Evolutionary conservation across 75 land plant species (phyloP), one percentile per base, ranked within the genome.

Genomic region (Azolla pinnata): DNA sequence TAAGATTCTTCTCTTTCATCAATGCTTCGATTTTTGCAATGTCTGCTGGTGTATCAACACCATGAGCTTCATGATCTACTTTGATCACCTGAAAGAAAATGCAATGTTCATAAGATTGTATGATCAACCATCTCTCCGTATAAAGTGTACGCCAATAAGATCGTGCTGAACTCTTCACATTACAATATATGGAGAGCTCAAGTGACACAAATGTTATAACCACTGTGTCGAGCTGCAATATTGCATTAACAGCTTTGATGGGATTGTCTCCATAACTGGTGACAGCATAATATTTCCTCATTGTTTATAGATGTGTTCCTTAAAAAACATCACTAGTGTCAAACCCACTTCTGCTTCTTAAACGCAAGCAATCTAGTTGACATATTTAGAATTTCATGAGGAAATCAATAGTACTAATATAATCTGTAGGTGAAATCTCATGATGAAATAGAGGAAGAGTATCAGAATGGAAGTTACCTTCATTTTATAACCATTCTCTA

Each of bases 401-500:
- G 64, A 29, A 23, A 23, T 60, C 24, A 45, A 48, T 27, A 44
- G 18, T 14, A 59, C 21, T 23, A 16, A 10, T 58, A 3, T 20
- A 9, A 59, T 44, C n/a, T 4, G 12, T 29, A 65, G 17, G 42
- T 10, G 35, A 52, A 44, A 65, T 27, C 0, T 32, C 28, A 46
- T 7, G 66, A 14, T 17, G 29, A 26, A 29, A 33, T 40, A 23
- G 18, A 4, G 16, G 28, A 60, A 1, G 23, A 31, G 7, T 14
- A 44, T n/a, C n/a, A n/a, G n/a, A n/a, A n/a, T n/a, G 42, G 14
- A 38, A 7, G 7, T 42, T 67, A 92, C 97, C 96, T 89, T 93
- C 87, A 93, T 83, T 50, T 85, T 93, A 70, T 88, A 93, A 1
- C 98, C 98, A 79, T 93, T 81, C 48, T 93, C 90, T 61, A 93